Evolutionary conservation across 345 rosid species (phyloP).

Genomic region (Mallotus nudiflorus): DNA sequence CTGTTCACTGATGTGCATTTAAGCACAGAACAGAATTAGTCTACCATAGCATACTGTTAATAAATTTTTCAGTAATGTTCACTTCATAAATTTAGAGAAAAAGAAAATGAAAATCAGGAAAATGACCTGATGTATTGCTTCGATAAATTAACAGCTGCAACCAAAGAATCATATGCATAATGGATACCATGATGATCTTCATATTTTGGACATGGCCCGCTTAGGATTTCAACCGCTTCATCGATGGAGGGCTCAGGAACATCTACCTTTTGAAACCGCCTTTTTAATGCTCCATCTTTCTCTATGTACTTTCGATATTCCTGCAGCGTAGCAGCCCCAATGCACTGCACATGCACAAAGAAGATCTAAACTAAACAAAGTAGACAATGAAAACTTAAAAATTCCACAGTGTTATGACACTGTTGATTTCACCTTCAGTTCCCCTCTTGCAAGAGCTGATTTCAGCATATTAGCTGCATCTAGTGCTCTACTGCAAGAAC

Average conservation of each 20-base stretch:
- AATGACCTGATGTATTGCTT: conserved; percentile 51
- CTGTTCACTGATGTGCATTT: conserved; percentile 43
- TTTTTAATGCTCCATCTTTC: conserved; percentile 31
- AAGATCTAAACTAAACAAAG: too few relatives aligned
- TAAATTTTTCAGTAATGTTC: too few relatives aligned
- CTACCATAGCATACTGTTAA: too few relatives aligned
- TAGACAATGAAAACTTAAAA: too few relatives aligned
- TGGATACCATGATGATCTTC: conserved; percentile 40
- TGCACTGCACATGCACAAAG: conserved; percentile 16
- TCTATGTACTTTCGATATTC: conserved; percentile 31
- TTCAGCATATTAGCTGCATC: conserved; percentile 44
- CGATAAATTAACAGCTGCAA: conserved; percentile 44
- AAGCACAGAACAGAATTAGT: not conserved
- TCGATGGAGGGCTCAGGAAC: conserved; percentile 31
- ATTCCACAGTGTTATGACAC: too few relatives aligned
- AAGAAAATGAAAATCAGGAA: too few relatives aligned
- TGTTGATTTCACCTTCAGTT: conserved; percentile 15
- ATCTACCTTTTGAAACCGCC: conserved; percentile 24
- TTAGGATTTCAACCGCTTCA: conserved; percentile 21
- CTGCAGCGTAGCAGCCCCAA: conserved; percentile 32
- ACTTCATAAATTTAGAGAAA: too few relatives aligned
- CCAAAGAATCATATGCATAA: conserved; percentile 39
- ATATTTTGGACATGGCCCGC: conserved; percentile 24
- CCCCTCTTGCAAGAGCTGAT: conserved; percentile 38
- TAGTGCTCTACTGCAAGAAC: conserved; percentile 11